Percentiles rank a stretch among this genome's conserved stretches.
Evolutionary conservation across 2,329 filamentous ascomycete species (phyloP).

Genomic region (Trichoderma hamatum): DNA sequence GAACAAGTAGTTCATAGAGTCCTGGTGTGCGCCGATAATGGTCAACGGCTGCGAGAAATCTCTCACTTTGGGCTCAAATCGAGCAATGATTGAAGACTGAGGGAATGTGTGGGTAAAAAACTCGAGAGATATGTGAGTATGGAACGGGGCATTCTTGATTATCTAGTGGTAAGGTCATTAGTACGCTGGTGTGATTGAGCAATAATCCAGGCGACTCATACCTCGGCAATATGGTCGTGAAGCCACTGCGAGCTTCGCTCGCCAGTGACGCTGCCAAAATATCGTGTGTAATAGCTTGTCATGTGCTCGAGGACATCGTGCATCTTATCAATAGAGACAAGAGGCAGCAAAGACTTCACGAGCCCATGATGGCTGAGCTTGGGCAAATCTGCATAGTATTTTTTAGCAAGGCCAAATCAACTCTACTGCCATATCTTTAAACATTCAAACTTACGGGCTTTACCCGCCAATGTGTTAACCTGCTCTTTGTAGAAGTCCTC

Average conservation of each 20-base stretch:
- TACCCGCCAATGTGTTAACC: slow-evolving; percentile 32
- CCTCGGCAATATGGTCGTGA: slow-evolving; percentile 33
- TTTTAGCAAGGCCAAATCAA: neutral
- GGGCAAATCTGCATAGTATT: slow-evolving; percentile 37
- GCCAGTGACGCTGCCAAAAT: slow-evolving; percentile 44
- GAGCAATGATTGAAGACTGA: slow-evolving; percentile 72
- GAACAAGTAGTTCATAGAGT: slow-evolving; percentile 73
- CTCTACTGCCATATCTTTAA: neutral
- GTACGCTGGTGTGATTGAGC: slow-evolving; percentile 34
- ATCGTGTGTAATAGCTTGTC: slow-evolving; percentile 63
- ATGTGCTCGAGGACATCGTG: slow-evolving; percentile 63
- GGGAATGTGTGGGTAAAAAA: slow-evolving; percentile 69
- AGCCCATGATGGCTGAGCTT: slow-evolving; percentile 53
- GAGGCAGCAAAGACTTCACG: slow-evolving; percentile 58
- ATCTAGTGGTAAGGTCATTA: slow-evolving; percentile 32
- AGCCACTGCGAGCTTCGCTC: slow-evolving; percentile 22
- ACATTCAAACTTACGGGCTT: slow-evolving; percentile 36
- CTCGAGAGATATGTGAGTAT: slow-evolving; percentile 32
- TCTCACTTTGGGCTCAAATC: slow-evolving; percentile 52
- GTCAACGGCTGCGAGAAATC: slow-evolving; percentile 32
- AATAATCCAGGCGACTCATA: slow-evolving; percentile 46
- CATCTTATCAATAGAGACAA: slow-evolving; percentile 67
- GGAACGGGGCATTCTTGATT: slow-evolving; percentile 40
- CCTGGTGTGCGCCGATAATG: slow-evolving; percentile 68
- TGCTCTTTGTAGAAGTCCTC: slow-evolving; percentile 50